Conservation (phyloP, 2,329 filamentous ascomycete genomes). For the Alternaria sp. region DNA sequence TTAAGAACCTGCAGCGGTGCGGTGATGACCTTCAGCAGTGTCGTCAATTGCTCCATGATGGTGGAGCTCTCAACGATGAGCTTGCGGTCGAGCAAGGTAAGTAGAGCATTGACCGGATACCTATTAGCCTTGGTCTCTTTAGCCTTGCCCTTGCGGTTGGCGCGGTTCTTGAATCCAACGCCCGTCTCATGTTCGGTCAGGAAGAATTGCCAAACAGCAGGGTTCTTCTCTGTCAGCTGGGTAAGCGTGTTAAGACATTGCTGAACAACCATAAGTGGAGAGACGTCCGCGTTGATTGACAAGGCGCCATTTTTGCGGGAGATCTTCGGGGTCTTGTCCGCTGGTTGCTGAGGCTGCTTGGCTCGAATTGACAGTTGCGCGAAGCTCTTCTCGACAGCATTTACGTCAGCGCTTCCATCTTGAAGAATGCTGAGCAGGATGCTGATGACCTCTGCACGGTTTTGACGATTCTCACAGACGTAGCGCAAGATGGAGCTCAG, state of each 20-base stretch:
- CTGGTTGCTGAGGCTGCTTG: slow-evolving; percentile 70
- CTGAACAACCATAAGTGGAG: slow-evolving; percentile 92
- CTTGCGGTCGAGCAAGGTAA: slow-evolving; percentile 89
- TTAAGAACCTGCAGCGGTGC: slow-evolving; percentile 85
- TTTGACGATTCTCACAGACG: slow-evolving; percentile 96
- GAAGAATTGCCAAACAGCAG: slow-evolving; percentile 90
- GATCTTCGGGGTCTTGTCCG: slow-evolving; percentile 83
- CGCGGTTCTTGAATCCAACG: slow-evolving; percentile 77
- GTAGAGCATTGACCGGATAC: slow-evolving; percentile 89
- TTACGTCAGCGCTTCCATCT: slow-evolving; percentile 92
- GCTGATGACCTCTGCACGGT: slow-evolving; percentile 91
- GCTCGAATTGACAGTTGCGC: slow-evolving; percentile 90
- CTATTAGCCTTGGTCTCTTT: slow-evolving; percentile 86
- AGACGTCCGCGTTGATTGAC: slow-evolving; percentile 81
- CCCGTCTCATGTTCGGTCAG: slow-evolving; percentile 90
- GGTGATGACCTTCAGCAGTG: slow-evolving; percentile 87
- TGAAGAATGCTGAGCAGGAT: slow-evolving; percentile 92
- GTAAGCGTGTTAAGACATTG: slow-evolving; percentile 90
- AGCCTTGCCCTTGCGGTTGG: slow-evolving; percentile 84
- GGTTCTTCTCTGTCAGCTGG: slow-evolving; percentile 83
- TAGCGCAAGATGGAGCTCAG: slow-evolving; percentile 89
- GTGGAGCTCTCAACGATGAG: slow-evolving; percentile 96
- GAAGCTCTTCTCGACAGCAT: slow-evolving; percentile 94
- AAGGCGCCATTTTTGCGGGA: slow-evolving; percentile 77
- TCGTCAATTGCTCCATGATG: slow-evolving; percentile 93